Evolutionary conservation across 768 basidiomycete genomes (phyloP).

Genomic region (Trametes cubensis): DNA sequence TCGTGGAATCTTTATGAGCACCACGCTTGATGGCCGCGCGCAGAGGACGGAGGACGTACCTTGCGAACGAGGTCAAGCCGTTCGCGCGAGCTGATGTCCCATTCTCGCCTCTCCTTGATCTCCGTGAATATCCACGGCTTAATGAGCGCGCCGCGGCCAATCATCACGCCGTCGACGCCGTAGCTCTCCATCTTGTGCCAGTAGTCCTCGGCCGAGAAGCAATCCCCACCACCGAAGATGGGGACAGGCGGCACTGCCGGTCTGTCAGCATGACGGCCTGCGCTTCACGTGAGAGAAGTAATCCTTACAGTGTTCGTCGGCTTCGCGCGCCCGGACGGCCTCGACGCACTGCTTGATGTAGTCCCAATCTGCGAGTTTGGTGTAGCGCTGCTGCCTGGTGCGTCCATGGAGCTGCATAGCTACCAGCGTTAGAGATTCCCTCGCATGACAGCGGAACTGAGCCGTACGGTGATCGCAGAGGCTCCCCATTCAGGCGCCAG

Average conservation of each 20-base stretch:
- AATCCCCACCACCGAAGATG: constrained; percentile 96
- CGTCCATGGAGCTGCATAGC: constrained; percentile 84
- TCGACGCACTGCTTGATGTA: constrained; percentile 90
- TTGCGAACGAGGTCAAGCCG: constrained; percentile 77
- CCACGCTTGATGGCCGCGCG: background rate
- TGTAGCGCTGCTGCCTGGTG: constrained; percentile 92
- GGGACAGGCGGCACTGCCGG: constrained; percentile 77
- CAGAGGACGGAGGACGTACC: constrained; percentile 42
- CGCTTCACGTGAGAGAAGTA: constrained; percentile 13
- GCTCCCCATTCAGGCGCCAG: constrained; percentile 59
- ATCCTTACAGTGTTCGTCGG: constrained; percentile 68
- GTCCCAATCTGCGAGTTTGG: constrained; percentile 89
- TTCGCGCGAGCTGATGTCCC: constrained; percentile 90
- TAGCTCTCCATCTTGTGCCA: constrained; percentile 74
- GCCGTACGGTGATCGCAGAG: constrained; percentile 52
- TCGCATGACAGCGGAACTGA: background rate
- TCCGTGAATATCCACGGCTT: constrained; percentile 98
- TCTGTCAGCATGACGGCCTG: background rate
- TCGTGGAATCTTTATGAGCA: constrained; percentile 3
- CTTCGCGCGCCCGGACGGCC: constrained; percentile 70
- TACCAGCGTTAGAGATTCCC: background rate
- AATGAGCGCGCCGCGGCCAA: constrained; percentile 91
- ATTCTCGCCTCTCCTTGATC: constrained; percentile 87
- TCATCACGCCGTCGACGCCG: constrained; percentile 95
- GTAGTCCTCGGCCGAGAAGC: constrained; percentile 85